These are phyloP conservation scores for Dendrobium chrysotoxum DNA, from an alignment of 106 monocot genomes.

Conservation along the genomic window DNA sequence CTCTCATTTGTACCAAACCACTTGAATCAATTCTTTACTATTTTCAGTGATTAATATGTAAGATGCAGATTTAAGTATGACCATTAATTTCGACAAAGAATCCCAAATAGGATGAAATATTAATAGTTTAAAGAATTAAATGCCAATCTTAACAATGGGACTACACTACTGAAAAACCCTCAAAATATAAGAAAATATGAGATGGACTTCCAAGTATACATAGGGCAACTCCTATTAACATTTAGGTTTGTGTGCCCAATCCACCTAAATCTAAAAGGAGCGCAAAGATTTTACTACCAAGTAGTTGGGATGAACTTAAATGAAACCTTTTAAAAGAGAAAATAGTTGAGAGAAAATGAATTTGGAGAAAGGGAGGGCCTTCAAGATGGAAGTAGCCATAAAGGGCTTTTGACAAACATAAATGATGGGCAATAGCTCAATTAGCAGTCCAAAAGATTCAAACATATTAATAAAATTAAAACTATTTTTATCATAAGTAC, in stretches of 20 bases:
- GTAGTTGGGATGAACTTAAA: not conserved
- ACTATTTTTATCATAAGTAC: too few species aligned
- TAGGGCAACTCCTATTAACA: too few species aligned
- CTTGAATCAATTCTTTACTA: too few species aligned
- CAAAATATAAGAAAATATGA: not conserved
- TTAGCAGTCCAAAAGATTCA: not conserved
- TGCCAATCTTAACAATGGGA: too few species aligned
- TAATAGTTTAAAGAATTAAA: not conserved
- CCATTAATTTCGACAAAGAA: not conserved
- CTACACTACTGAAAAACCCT: not conserved
- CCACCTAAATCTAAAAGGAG: not conserved
- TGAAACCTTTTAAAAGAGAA: not conserved
- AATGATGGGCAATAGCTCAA: not conserved
- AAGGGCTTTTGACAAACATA: conserved; percentile 1
- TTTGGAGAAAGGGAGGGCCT: not conserved
- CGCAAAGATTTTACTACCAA: not conserved
- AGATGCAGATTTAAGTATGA: not conserved
- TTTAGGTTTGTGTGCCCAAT: too few species aligned
- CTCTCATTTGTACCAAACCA: not conserved
- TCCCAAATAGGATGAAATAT: not conserved
- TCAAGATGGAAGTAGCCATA: not conserved
- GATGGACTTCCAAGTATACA: not conserved
- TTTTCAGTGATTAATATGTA: not conserved
- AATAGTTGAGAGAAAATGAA: not conserved
- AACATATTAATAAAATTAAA: not conserved